Base-by-base conservation (phyloP, 2,329 filamentous ascomycete genomes). In the Penicillium griseofulvum region DNA sequence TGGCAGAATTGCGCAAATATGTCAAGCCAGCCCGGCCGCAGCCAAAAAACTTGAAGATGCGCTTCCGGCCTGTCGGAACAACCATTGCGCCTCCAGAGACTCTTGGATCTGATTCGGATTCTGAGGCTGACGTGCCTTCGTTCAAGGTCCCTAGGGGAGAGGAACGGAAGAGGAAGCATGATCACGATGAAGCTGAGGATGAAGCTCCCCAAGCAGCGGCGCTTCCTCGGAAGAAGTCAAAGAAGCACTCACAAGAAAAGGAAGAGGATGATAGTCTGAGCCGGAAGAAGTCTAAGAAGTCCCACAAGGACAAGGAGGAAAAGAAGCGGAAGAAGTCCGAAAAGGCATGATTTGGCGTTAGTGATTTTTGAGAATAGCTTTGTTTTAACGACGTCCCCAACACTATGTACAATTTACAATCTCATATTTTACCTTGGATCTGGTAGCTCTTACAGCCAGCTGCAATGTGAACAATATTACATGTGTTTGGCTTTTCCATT, bases 21-120 rank as follows among this genome's bases (percentile, higher is more conserved):
- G 66, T 69, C 24, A 76, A 73, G 58, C 70, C 71, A 3, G 62
- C 70, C 33, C 68, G 71, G 34, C 66, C 73, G 49, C 76, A 79
- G 51, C 76, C 76, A 14, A 73, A 73, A 54, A 59, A 75, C 50
- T 52, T 79, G 56, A 76, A 72, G 59, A 76, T 77, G 74, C 75
- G 76, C 29, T 78, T 78, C 57, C 69, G 68, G 9, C 76, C 76
- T 19, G 71, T 76, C 36, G 76, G 76, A 26, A 75, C 72, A 46
- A 62, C 63, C 7, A 57, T 63, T 16, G 64, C 59, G 2, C 60
- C 65, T 0, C 66, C 72, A 1, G 71, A 74, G 58, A 73, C 68
- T 5, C 55, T 74, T 37, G 74, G 71, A 12, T 68, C 62, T n/a
- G 69, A 68, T 52, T 73, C 71, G 2, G 72, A 75, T 57, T 74